phyloP scores from a whole-genome alignment of 176 grass and related monocot species.

The Echinochloa phyllopogon region DNA sequence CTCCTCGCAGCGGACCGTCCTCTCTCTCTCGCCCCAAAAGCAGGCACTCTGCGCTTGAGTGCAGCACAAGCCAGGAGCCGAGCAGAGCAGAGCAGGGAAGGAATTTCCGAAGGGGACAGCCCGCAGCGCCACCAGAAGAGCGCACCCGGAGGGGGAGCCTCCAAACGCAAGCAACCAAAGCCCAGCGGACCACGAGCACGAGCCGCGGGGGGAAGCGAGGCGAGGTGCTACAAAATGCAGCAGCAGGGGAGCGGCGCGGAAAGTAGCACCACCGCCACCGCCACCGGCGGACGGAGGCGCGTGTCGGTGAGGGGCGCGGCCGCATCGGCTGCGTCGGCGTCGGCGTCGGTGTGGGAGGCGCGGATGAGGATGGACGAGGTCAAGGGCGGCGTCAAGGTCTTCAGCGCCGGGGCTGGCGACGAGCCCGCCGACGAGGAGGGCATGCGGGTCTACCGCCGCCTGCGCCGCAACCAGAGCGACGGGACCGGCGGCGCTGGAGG shows the following conservation, averaged over 20 bases:
- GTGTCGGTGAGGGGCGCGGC: conserved; percentile 41
- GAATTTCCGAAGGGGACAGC: conserved; percentile 10
- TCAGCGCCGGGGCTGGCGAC: conserved; percentile 52
- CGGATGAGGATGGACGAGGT: conserved; percentile 93
- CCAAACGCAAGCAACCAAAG: conserved; percentile 51
- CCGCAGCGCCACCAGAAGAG: conserved; percentile 13
- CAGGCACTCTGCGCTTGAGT: conserved; percentile 20
- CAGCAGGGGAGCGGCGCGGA: conserved; percentile 18
- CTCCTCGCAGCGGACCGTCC: neutral
- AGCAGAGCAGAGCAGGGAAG: conserved; percentile 30
- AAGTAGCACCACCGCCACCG: neutral
- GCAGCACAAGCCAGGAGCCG: conserved; percentile 21
- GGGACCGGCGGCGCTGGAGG: neutral
- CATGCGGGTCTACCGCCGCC: conserved; percentile 58
- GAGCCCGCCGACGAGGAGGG: conserved; percentile 80
- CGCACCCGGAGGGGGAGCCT: conserved; percentile 30
- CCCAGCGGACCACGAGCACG: neutral
- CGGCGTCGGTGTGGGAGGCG: conserved; percentile 71
- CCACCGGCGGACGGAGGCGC: conserved; percentile 48
- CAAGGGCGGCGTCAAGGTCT: conserved; percentile 89
- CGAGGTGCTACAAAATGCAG: conserved; percentile 35
- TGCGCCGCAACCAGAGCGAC: conserved; percentile 79
- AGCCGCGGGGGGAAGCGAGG: neutral
- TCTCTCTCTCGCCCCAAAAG: neutral
- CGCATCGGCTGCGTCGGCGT: conserved; percentile 24